Evolutionary conservation across 1,284 basidiomycete species (phyloP).

Genomic region (Meira nashicola): DNA sequence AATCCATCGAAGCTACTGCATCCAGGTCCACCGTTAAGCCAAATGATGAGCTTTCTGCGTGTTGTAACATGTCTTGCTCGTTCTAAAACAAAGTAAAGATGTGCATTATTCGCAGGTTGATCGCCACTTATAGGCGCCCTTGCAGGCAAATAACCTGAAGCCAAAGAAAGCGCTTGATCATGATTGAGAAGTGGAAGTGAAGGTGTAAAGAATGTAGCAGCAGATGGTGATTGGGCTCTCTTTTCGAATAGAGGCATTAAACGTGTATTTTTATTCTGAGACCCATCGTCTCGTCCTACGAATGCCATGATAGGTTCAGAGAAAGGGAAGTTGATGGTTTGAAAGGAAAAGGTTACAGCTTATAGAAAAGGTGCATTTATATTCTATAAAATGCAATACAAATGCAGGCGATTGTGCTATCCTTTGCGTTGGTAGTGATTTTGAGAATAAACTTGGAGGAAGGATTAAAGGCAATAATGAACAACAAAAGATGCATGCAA

Average conservation of each 20-base stretch:
- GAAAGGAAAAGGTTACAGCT: no score
- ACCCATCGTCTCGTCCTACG: no score
- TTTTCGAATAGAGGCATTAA: not conserved
- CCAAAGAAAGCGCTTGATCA: slow-evolving; percentile 21
- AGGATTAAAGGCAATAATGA: no score
- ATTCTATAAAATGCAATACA: no score
- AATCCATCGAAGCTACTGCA: slow-evolving; percentile 95
- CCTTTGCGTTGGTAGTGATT: no score
- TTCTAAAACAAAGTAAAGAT: slow-evolving; percentile 83
- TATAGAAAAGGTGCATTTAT: no score
- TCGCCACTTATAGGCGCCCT: slow-evolving; percentile 2
- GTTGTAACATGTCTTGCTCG: slow-evolving; percentile 82
- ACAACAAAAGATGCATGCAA: no score
- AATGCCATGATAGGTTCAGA: no score
- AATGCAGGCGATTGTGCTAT: no score
- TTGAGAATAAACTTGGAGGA: no score
- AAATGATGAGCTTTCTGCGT: slow-evolving; percentile 81
- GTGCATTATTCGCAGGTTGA: slow-evolving; percentile 58
- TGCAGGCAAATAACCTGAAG: slow-evolving; percentile 45
- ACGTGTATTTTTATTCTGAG: no score
- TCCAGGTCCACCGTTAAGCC: slow-evolving; percentile 89
- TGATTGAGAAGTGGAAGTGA: slow-evolving; percentile 12
- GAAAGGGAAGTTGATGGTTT: no score
- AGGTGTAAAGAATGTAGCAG: slow-evolving; percentile 18
- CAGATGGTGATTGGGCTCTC: slow-evolving; percentile 1